Base-by-base conservation (phyloP, 1,284 basidiomycete genomes). In the Inonotus obliquus region DNA sequence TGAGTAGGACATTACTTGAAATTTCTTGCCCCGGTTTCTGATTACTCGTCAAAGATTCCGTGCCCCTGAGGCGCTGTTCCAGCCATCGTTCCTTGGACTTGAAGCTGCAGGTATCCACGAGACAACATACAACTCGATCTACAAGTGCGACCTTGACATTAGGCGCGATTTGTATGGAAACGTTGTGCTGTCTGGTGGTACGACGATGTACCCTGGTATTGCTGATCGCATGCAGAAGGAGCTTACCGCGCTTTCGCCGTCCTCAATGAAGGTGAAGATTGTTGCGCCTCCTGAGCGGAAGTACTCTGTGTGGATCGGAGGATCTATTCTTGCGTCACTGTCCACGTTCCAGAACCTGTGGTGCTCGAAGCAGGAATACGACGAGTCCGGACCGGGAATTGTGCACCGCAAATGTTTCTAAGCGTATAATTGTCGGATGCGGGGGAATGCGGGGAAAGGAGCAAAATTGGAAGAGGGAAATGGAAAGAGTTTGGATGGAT, bases 161-260 rank as follows among this genome's bases (percentile, higher is more conserved):
- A 86, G 91, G 78, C 91, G 92, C 72, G 93, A 95, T 71, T 83
- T 97, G 61, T 96, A 96, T 78, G 92, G 91, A 66, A 96, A 96
- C 79, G 89, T 97, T 67, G 94, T 96, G 72, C 86, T 97, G 70
- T 96, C 94, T 59, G 95, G 95, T 75, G 95, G 95, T 77, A 95
- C 92, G 66, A 97, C 95, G 72, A 96, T 97, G 94, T 96, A 94
- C 89, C 91, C 94, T 67, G 96, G 95, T 82, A 95, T 98, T 71
- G 81, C 94, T 70, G 95, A 98, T 79, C 91, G 96, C 73, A 96
- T 98, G 94, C 94, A 96, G 82, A 96, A 96, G 83, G 96, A 98
- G 81, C 85, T 98, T 74, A 93, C 92, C 54, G 82, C 90, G 37
- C 83, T 98, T 65, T 84, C 92, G 61, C 95, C 96, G 38, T 79